Evolutionary conservation across 2,329 filamentous ascomycete genomes (phyloP), one percentile per base, ranked within the genome.

Genomic region (Phaeosphaeriaceae sp.): DNA sequence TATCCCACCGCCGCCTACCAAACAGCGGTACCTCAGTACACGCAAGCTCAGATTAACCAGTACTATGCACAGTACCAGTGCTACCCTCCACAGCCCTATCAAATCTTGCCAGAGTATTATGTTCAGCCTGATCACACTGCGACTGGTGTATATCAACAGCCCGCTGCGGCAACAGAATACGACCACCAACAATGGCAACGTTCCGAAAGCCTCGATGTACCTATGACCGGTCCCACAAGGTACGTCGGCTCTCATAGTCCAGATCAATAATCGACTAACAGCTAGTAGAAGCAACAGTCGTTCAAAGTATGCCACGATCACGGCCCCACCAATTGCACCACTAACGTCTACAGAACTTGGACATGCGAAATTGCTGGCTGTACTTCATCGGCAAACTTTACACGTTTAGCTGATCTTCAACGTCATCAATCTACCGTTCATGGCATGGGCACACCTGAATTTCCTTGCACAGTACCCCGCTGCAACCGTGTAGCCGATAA

Each of bases 401-500:
- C 72, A 1, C 69, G 74, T 13, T 67, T 72, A 4, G 74, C 74
- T 0, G 74, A 76, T 50, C 71, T 76, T 7, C 72, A 76, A 57
- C 71, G 74, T 25, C 74, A 76, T 53, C 72, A 75, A 56, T 64
- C 70, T 17, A 76, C 74, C 1, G 73, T 76, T 1, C 74, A 76
- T 25, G 69, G 67, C 15, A 56, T 70, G 0, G 67, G 67, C 15
- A 65, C 61, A 0, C 71, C 71, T n/a, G 72, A 72, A 7, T 76
- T 67, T 36, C 73, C 74, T 1, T 76, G 74, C 57, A 66, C 65
- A 1, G 68, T 75, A 1, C 61, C 69, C 0, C 61, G 62, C 40
- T 76, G 74, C 58, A 68, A 64, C n/a, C 71, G 74, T 10, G 58
- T 75, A 1, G 72, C 64, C 22, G 66, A 71, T 45, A 75, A 74